Conservation (phyloP, 139 green algal species). For the Coelastrella sp. region DNA sequence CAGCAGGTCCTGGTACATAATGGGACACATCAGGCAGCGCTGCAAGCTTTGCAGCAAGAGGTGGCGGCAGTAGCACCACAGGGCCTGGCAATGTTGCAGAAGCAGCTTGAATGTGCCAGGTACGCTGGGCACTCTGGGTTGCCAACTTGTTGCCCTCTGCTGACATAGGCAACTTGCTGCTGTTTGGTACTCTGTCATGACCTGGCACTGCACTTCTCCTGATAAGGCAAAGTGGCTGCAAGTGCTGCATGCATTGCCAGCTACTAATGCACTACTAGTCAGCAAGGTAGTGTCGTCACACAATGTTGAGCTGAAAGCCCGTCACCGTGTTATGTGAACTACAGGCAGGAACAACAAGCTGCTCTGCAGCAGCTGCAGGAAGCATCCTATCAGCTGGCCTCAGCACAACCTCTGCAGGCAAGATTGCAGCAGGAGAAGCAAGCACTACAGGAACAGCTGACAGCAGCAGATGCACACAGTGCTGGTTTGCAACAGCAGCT, state of each 20-base stretch:
- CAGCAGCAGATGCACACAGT: background rate
- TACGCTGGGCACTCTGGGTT: background rate
- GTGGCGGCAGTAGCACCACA: slow-evolving; percentile 16
- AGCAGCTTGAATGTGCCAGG: background rate
- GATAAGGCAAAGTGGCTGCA: too few species aligned
- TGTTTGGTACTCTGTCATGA: too few species aligned
- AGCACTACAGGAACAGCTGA: background rate
- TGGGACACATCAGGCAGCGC: background rate
- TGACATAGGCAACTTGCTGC: background rate
- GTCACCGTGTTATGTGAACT: background rate
- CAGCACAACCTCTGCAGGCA: background rate
- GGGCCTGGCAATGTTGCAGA: background rate
- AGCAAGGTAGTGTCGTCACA: background rate
- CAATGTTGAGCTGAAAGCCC: background rate
- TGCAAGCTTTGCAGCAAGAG: slow-evolving; percentile 8
- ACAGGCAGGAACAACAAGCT: background rate
- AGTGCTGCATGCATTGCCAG: too few species aligned
- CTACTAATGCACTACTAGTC: too few species aligned
- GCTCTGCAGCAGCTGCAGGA: slow-evolving; percentile 27
- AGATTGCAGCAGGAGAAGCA: slow-evolving; percentile 32
- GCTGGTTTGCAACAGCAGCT: background rate
- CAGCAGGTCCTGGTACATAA: background rate
- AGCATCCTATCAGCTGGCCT: background rate
- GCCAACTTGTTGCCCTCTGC: background rate
- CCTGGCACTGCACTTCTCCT: too few species aligned